Base-by-base conservation (phyloP, 768 basidiomycete genomes). In the Boletus bicolor region DNA sequence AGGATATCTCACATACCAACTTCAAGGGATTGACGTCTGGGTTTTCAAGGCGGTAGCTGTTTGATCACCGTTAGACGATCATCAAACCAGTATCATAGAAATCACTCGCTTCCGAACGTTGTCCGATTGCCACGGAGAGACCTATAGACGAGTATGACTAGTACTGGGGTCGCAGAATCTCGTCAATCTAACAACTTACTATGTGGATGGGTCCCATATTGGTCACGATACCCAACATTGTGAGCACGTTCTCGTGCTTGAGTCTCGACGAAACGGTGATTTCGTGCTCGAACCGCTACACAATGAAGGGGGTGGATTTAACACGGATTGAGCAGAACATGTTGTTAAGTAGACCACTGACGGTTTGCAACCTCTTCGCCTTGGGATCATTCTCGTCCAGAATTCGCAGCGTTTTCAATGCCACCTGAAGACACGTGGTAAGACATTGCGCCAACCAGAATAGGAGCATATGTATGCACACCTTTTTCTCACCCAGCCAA, bases 61-160 rank as follows among this genome's bases (percentile, higher is more conserved):
- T 28, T 10, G 38, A 26, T 48, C 46, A 2, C 45, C 15, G 15
- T 51, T 44, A 48, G 39, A 24, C 1, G 7, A 5, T 14, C 42
- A 38, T 49, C 43, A 19, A 17, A 51, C 7, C 14, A 14, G 45
- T 9, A n/a, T 30, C 21, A 36, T 12, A 44, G 21, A 35, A 10
- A 41, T 4, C 36, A 55, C 75, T 53, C 60, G 82, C 83, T 79
- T 76, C 1, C 79, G 71, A 19, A 82, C 77, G 62, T 84, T 82
- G 59, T 82, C 77, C 36, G 76, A 73, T 70, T 83, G 82, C 84
- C 84, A 85, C 6, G 83, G 81, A 10, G 83, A 83, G 34, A 85
- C 82, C 82, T 83, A 47, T 36, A 28, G 37, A 42, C 21, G 49
- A 46, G 35, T 26, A 14, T n/a, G 49, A 39, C 55, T 38, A 54